Percentiles rank a stretch among this genome's conserved stretches.
Conservation (phyloP, 768 basidiomycete species). For the Naematelia encephala region DNA sequence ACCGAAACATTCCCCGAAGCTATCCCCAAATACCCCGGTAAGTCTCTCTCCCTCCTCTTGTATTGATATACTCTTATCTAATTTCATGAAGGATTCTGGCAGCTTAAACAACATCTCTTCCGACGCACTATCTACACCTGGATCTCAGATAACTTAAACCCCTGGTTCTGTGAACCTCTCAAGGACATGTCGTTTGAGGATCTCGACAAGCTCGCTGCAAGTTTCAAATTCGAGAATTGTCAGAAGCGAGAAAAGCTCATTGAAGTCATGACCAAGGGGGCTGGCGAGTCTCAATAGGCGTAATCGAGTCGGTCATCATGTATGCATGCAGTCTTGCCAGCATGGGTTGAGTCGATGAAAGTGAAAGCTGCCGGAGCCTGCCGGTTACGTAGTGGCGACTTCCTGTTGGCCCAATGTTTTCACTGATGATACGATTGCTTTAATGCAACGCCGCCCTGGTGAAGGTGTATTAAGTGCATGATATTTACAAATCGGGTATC, state of each 20-base stretch:
- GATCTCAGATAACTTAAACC: constrained; percentile 1
- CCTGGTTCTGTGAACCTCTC: constrained; percentile 5
- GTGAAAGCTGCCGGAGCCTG: too few relatives aligned
- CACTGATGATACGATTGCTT: too few relatives aligned
- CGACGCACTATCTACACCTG: constrained; percentile 5
- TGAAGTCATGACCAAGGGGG: constrained; percentile 32
- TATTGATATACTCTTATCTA: too few relatives aligned
- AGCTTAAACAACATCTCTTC: constrained; percentile 7
- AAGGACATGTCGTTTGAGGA: constrained; percentile 5
- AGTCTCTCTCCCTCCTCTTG: too few relatives aligned
- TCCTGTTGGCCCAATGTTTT: too few relatives aligned
- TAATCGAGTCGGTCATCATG: background rate
- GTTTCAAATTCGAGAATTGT: constrained; percentile 10
- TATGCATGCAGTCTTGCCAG: too few relatives aligned
- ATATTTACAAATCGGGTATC: background rate
- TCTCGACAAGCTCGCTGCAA: constrained; percentile 5
- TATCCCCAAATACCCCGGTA: background rate
- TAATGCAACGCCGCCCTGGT: too few relatives aligned
- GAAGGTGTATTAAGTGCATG: background rate
- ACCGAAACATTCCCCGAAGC: background rate
- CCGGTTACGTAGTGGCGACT: too few relatives aligned
- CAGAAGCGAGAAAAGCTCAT: constrained; percentile 1
- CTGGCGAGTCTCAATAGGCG: background rate
- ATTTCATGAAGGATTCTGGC: background rate
- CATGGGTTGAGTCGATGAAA: too few relatives aligned